Conservation (phyloP, 257 asterid species). For the Fraxinus pennsylvanica region DNA sequence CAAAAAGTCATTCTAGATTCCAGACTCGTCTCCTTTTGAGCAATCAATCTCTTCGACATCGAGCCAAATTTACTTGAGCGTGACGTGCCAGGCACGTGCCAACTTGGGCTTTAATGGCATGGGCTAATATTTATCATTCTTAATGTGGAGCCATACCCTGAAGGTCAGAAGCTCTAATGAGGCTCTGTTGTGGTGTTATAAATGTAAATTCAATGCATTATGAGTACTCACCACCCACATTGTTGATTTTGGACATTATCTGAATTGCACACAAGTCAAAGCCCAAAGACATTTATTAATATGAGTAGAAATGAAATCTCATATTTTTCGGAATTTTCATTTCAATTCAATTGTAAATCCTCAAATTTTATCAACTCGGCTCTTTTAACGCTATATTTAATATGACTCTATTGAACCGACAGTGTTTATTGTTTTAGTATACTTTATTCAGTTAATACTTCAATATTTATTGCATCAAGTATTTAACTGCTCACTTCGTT, state of each 20-base stretch:
- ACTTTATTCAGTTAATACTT: no score
- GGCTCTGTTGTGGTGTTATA: background rate
- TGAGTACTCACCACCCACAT: background rate
- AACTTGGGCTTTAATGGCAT: background rate
- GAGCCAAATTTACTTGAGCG: background rate
- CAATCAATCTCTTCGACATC: no score
- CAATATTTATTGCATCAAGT: no score
- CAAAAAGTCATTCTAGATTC: no score
- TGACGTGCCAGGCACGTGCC: background rate
- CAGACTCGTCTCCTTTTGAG: no score
- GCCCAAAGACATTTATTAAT: conserved; percentile 23
- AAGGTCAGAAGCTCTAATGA: background rate
- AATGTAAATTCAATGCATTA: background rate
- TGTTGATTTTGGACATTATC: background rate
- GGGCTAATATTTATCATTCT: background rate
- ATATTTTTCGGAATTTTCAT: background rate
- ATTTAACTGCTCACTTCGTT: no score
- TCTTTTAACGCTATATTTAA: background rate
- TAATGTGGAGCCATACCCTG: background rate
- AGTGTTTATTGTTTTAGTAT: no score
- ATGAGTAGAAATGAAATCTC: background rate
- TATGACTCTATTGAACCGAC: no score
- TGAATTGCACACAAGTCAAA: conserved; percentile 31
- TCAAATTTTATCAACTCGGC: background rate
- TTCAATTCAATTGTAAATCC: background rate